Evolutionary conservation across 2,329 filamentous ascomycete genomes (phyloP), one percentile per base, ranked within the genome.

Genomic region (Hirsutella rhossiliensis): DNA sequence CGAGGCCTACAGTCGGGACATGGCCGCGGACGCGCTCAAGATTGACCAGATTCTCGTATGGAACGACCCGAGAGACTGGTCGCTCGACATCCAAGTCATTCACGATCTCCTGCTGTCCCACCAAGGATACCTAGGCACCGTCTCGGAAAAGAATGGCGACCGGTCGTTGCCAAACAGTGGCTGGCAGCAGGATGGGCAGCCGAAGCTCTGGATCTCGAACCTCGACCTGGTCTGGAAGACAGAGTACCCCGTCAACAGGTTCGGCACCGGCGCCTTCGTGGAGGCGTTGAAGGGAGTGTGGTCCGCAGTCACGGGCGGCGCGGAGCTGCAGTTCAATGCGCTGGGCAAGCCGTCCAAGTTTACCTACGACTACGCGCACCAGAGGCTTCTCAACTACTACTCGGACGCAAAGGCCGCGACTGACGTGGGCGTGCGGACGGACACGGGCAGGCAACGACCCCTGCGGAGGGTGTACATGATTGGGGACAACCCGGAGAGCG

Each of bases 1-100:
- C 8, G 60, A 64, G 11, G 54, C 61, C 6, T 60, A 62, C 45
- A 57, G 61, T 36, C 54, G 48, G 8, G 47, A 52, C 57, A 68
- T 63, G 49, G 65, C 48, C 43, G 56, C 44, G 0, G 56, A 66
- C 11, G 63, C 70, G 11, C 72, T 90, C 40, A 88, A 87, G 54
- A 83, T 98, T 52, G 87, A 94, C 57, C 88, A 89, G 27, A 78
- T 97, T 27, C 84, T 97, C 56, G 84, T 96, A 7, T 96, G 90
- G 73, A 94, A 95, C 61, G 92, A 97, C 62, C 89, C 92, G 4
- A 78, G 92, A 45, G 92, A 98, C 67, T 98, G 92, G 92, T 88
- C 85, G 1, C 73, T 96, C 11, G 90, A 97, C 61, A 79, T 80
- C 3, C 85, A 94, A 58, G 68, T 97, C 53, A 83, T 97, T 45